Base-by-base conservation (phyloP, 345 rosid genomes). In the Populus tremula region DNA sequence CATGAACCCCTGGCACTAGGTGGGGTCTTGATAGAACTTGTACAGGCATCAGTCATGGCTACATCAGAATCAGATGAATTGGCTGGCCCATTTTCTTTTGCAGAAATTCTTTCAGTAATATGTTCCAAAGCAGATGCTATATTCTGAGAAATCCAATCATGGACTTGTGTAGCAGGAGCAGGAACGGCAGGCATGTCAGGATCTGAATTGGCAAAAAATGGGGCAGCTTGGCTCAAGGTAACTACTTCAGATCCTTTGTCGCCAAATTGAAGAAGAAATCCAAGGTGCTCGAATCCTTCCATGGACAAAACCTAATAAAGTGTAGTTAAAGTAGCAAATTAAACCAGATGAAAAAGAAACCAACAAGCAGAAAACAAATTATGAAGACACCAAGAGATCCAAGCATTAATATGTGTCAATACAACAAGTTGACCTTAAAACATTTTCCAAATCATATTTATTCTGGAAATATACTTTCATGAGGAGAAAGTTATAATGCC, bases 141-240 rank as follows among this genome's bases (percentile, higher is more conserved):
- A 77, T 88, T 91, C 82, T 94, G 90, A 64, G 89, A 81, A 83
- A 96, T 89, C 99, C 99, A 96, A 70, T 89, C 97, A 79, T 85
- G 96, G 80, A 91, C 97, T 85, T 96, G 97, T 56, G 89, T 73
- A 38, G 92, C 92, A 74, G 99, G 89, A 79, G 92, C 97, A 41
- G 98, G 97, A 82, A 85, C 94, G 53, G 98, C 98, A 64, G 98
- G 99, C 99, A 94, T 96, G 85, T 91, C 98, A 7, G 99, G 98
- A 87, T 96, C 99, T 47, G 99, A 91, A 87, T 96, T 94, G 69
- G 99, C 98, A 39, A 94, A 96, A 89, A 96, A 94, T 0, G 98
- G 97, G 86, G 98, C 87, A 47, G 95, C 91, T 87, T 94, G 96
- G 85, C 92, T 89, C 83, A 96, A 75, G 43, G 96, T 88, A 82